Evolutionary conservation across 2,329 filamentous ascomycete species (phyloP).

Genomic region (Basipetospora chlamydospora): DNA sequence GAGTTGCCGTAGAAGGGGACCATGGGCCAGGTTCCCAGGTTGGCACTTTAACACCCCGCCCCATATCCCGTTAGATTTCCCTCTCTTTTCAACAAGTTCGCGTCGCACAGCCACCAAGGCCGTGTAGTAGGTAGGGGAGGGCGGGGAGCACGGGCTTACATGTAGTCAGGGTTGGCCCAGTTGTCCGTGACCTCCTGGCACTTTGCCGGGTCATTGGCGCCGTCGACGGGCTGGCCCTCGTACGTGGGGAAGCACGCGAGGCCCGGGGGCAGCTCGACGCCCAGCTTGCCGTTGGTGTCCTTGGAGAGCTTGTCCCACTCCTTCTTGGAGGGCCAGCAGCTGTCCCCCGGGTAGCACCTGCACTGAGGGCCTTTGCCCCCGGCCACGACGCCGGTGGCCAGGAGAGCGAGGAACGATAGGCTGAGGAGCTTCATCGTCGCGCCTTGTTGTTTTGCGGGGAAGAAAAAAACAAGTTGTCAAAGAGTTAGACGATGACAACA

Average conservation of each 20-base stretch:
- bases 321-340: conserved; percentile 32
- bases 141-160: conserved; percentile 2
- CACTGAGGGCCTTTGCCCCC: no score
- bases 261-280: conserved; percentile 37
- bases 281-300: conserved; percentile 32
- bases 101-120: no score
- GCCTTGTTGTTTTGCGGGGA: no score
- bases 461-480: no score
- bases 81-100: no score
- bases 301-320: conserved; percentile 36
- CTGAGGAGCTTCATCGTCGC: no score
- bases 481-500: no score
- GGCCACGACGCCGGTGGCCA: no score
- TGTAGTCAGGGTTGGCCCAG: conserved; percentile 14
- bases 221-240: conserved; percentile 17
- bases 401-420: no score
- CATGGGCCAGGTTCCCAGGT: conserved; percentile 25
- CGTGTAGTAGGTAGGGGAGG: no score
- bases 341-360: conserved; percentile 34
- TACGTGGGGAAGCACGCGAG: conserved; percentile 35
- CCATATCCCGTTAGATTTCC: no score
- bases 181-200: conserved; percentile 23
- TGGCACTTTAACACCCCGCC: no score
- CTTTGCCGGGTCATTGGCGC: conserved; percentile 7
- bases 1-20: conserved; percentile 22